Evolutionary conservation across 2,329 filamentous ascomycete genomes (phyloP).

Genomic region (Nothomitra cinnamomea): DNA sequence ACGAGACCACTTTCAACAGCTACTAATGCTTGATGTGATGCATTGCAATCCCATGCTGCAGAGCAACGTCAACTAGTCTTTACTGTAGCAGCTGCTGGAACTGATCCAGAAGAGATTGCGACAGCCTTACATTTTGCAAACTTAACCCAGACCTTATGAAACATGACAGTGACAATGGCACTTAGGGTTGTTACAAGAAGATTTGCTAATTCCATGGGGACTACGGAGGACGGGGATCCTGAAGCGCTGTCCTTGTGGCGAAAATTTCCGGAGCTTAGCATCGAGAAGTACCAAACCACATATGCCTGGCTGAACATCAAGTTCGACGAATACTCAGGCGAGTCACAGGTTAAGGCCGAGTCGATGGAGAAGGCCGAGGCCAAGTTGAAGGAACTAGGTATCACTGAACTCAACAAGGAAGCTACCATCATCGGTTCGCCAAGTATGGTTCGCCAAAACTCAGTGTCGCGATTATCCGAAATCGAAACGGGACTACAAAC

Average conservation of each 20-base stretch:
- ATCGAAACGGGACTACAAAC: constrained; percentile 57
- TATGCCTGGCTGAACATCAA: constrained; percentile 54
- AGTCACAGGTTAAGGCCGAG: constrained; percentile 52
- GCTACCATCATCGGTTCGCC: constrained; percentile 56
- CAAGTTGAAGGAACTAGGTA: constrained; percentile 43
- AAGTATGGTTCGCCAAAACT: constrained; percentile 52
- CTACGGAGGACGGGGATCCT: constrained; percentile 53
- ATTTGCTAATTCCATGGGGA: too few relatives aligned
- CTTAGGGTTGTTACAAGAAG: too few relatives aligned
- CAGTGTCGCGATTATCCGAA: constrained; percentile 53
- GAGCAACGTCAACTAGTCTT: too few relatives aligned
- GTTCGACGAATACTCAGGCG: constrained; percentile 56
- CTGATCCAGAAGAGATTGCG: too few relatives aligned
- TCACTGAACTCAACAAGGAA: constrained; percentile 54
- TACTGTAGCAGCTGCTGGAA: too few relatives aligned
- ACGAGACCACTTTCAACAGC: too few relatives aligned
- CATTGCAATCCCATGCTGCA: too few relatives aligned
- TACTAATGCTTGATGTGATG: too few relatives aligned
- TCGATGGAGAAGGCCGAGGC: constrained; percentile 48
- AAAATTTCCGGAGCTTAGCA: constrained; percentile 49
- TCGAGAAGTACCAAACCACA: constrained; percentile 47
- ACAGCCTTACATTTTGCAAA: too few relatives aligned
- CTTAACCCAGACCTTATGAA: too few relatives aligned
- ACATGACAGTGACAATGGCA: too few relatives aligned
- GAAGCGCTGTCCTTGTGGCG: constrained; percentile 44